phyloP scores from a whole-genome alignment of 768 basidiomycete genomes.

The Rhodotorula diobovata region DNA sequence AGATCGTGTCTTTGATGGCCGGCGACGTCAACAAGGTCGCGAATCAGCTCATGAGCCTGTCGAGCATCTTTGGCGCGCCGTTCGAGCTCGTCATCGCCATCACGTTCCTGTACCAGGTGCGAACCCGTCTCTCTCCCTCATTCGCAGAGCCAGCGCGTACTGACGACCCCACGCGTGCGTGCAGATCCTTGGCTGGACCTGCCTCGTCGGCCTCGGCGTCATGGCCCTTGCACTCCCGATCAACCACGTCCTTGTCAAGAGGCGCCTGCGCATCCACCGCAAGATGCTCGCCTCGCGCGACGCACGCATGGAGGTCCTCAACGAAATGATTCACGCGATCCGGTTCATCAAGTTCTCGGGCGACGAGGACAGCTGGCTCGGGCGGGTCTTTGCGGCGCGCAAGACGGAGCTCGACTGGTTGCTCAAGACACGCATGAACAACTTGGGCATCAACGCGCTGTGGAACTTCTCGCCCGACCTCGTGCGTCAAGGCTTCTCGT shows the following conservation, averaged over 20 bases:
- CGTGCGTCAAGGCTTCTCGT: background rate
- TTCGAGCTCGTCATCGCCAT: slow-evolving; percentile 31
- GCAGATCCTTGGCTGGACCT: slow-evolving; percentile 35
- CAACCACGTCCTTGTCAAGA: slow-evolving; percentile 30
- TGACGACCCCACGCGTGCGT: too few relatives aligned
- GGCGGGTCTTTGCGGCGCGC: slow-evolving; percentile 9
- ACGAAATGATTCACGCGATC: slow-evolving; percentile 46
- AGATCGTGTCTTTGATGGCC: slow-evolving; percentile 23
- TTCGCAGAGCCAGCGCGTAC: too few relatives aligned
- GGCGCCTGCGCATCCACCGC: slow-evolving; percentile 29
- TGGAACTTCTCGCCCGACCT: slow-evolving; percentile 34
- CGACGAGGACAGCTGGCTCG: slow-evolving; percentile 23
- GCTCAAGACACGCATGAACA: slow-evolving; percentile 26
- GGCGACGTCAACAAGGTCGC: slow-evolving; percentile 44
- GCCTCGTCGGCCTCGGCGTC: slow-evolving; percentile 33
- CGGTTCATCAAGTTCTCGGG: slow-evolving; percentile 41
- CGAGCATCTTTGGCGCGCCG: slow-evolving; percentile 28
- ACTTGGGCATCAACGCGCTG: slow-evolving; percentile 7
- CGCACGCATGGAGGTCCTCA: slow-evolving; percentile 47
- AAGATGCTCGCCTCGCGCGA: slow-evolving; percentile 48
- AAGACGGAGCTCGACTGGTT: slow-evolving; percentile 24
- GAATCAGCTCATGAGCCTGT: slow-evolving; percentile 25
- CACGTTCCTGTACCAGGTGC: slow-evolving; percentile 35
- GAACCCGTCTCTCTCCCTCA: too few relatives aligned
- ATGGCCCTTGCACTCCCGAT: slow-evolving; percentile 34